These are phyloP conservation scores for Lathyrus oleraceus DNA, from an alignment of 306 rosid genomes.

Conservation along the genomic window DNA sequence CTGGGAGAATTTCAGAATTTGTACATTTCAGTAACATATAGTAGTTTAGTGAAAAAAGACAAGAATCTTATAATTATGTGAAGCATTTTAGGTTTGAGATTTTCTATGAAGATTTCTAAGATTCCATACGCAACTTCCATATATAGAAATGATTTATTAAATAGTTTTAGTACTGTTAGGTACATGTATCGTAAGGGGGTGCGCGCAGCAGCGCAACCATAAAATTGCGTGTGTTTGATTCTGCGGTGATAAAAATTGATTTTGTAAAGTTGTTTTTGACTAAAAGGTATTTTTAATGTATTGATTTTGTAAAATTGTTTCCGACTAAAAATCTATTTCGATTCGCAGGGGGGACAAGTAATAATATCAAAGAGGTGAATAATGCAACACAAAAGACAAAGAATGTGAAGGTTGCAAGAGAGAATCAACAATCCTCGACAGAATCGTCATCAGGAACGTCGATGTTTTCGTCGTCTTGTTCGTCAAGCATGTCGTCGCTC, in stretches of 20 bases:
- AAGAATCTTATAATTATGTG: not conserved
- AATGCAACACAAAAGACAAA: conserved; percentile 43
- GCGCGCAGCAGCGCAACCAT: too few relatives aligned
- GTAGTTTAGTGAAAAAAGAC: conserved; percentile 9
- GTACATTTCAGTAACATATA: conserved; percentile 16
- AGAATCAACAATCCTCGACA: conserved; percentile 62
- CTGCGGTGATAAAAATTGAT: too few relatives aligned
- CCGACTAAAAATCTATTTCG: not conserved
- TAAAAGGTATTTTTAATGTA: too few relatives aligned
- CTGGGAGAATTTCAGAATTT: conserved; percentile 13
- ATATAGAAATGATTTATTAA: too few relatives aligned
- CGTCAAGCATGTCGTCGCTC: conserved; percentile 81
- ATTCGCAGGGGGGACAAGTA: conserved; percentile 51
- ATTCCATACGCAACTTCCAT: not conserved
- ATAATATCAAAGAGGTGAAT: conserved; percentile 40
- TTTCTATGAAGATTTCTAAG: not conserved
- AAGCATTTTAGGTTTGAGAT: conserved; percentile 1
- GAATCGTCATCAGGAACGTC: conserved; percentile 79
- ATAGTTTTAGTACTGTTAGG: too few relatives aligned
- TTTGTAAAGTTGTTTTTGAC: too few relatives aligned
- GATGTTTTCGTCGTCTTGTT: conserved; percentile 69
- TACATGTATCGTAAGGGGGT: too few relatives aligned
- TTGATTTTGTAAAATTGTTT: too few relatives aligned
- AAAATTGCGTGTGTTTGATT: too few relatives aligned
- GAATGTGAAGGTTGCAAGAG: conserved; percentile 47